Evolutionary conservation across 176 grass and related monocot genomes (phyloP).

Genomic region (Ensete glaucum): DNA sequence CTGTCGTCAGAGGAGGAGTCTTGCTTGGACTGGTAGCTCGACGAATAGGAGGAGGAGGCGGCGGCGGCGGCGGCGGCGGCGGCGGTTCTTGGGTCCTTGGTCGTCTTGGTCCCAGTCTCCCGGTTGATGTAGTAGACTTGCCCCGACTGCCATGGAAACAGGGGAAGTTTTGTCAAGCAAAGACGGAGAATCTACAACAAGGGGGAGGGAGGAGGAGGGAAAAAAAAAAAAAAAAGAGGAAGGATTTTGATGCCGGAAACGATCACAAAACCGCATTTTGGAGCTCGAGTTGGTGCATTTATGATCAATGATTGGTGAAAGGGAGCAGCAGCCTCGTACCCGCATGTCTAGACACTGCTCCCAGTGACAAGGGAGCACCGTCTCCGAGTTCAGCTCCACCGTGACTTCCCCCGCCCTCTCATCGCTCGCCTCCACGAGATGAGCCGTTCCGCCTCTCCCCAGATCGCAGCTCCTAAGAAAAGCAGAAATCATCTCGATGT

Average conservation of each 20-base stretch:
- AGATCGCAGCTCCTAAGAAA: slow-evolving; percentile 56
- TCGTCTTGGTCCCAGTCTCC: slow-evolving; percentile 79
- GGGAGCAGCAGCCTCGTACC: slow-evolving; percentile 28
- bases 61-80: not conserved
- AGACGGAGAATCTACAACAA: too few relatives aligned
- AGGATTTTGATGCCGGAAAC: slow-evolving; percentile 2
- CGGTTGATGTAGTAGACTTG: slow-evolving; percentile 97
- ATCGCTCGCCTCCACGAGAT: slow-evolving; percentile 21
- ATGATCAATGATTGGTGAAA: slow-evolving; percentile 18
- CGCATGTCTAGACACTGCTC: slow-evolving; percentile 96
- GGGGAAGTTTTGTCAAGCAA: not conserved
- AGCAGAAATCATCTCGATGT: slow-evolving; percentile 62
- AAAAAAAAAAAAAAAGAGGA: too few relatives aligned
- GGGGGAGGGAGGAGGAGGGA: too few relatives aligned
- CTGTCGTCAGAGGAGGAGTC: slow-evolving; percentile 15
- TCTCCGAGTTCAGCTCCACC: slow-evolving; percentile 86
- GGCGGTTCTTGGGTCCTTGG: slow-evolving; percentile 36
- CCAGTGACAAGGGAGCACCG: slow-evolving; percentile 88
- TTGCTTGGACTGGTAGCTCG: slow-evolving; percentile 29
- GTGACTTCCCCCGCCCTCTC: slow-evolving; percentile 37
- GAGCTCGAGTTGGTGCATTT: slow-evolving; percentile 4
- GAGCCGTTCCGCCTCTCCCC: slow-evolving; percentile 2
- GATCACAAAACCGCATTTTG: not conserved
- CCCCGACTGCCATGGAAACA: slow-evolving; percentile 50
- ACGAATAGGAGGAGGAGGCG: slow-evolving; percentile 17